Base-by-base conservation (phyloP, 179 eudicot species). In the Amaranthus tricolor region DNA sequence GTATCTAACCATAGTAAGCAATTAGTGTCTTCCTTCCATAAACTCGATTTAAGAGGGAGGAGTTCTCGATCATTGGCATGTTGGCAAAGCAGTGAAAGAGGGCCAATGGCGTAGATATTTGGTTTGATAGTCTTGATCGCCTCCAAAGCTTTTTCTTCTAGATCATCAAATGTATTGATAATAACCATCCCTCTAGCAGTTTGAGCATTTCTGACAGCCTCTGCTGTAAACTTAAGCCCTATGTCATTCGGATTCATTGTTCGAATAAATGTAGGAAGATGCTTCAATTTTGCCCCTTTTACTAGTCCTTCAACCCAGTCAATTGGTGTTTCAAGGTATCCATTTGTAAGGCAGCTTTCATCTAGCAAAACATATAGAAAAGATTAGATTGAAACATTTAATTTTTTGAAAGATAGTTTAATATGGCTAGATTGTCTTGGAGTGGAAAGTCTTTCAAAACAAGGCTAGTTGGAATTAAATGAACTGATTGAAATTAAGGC, bases 1-100 rank as follows among this genome's bases (percentile, higher is more conserved):
- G 62, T 68, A 74, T 88, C 85, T 31, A 88, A 78, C 91, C 91
- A 88, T 48, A 75, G 65, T n/a, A 88, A 49, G 72, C 88, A 88
- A 15, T 15, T 53, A 3, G 58, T 40, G 24, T 86, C 86, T 74
- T 86, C 86, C 44, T 77, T 74, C 89, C 86, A 86, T 7, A 76
- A 64, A 76, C 9, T 76, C 16, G 71, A 45, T 24, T 62, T 68
- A 21, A 76, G 57, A 31, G 78, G 63, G 19, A 15, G 20, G 5
- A 66, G 58, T 0, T 68, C 50, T 69, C 40, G 55, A 55, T 16
- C 16, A 0, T 14, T 56, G 11, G 16, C 44, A 50, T 13, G 77
- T 68, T 61, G 63, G 74, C 65, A 31, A 24, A 76, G 64, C 50
- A 67, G 50, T 54, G 68, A 51, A 40, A 80, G 45, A 51, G 83